Evolutionary conservation across 805 yeast genomes (phyloP), one percentile per base, ranked within the genome.

Genomic region (Pichia pseudocactophila): DNA sequence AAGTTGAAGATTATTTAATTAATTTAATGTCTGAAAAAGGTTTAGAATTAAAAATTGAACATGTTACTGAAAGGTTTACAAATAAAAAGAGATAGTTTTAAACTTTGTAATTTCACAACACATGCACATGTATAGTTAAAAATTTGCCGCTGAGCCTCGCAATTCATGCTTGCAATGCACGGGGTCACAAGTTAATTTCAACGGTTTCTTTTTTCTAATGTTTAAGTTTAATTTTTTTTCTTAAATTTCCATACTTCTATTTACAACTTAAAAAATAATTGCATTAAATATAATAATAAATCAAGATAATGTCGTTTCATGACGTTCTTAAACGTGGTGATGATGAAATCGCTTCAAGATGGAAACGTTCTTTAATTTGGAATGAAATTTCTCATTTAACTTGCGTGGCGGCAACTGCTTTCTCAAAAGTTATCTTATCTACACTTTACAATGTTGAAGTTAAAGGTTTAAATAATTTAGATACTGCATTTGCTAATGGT

Each of bases 31-130:
- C 80, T 51, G 92, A 86, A 53, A 82, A 86, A 64, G 96, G 95
- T 0, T 65, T 90, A 50, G 86, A 82, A 47, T 83, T 89, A 48
- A 87, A 87, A 64, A 90, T 89, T n/a, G 96, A 88, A 62, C 83
- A 79, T 53, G 73, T 83, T 16, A 92, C 82, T 51, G 95, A 85
- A 49, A 82, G 82, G 64, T 82, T 80, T 65, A 80, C 80, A 63
- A 80, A 81, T 67, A 81, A 80, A 64, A 68, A 60, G 49, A 46
- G 51, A 30, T 41, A 27, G 34, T 2, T 36, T 19, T 22, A 22
- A 22, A 22, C 8, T 8, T 22, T 6, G 8, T 22, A 6, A 6
- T 22, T 22, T n/a, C n/a, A n/a, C n/a, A n/a, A n/a, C n/a, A n/a
- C n/a, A n/a, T n/a, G n/a, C n/a, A n/a, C n/a, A n/a, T n/a, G n/a